Percentiles rank a stretch among this genome's conserved stretches.
Evolutionary conservation across 139 green algal species (phyloP).

Genomic region (Chlorella ohadii): DNA sequence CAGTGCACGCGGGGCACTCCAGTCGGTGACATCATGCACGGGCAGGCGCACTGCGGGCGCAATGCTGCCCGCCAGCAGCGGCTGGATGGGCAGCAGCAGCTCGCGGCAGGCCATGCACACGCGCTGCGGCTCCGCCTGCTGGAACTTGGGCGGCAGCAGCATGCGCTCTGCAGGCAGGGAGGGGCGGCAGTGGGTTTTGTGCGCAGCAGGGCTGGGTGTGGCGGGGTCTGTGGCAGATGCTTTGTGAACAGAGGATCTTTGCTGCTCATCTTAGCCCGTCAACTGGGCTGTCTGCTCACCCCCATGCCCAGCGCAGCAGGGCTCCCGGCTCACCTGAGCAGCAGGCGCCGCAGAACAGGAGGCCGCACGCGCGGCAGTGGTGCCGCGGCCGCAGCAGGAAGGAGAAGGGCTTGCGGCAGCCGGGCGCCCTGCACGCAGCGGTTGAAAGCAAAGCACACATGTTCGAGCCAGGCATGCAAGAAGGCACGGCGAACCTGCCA

Average conservation of each 20-base stretch:
- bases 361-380: conserved; percentile 81
- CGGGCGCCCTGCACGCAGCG: not conserved
- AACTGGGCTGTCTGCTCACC: not conserved
- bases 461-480: not conserved
- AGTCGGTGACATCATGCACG: conserved; percentile 77
- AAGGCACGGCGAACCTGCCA: not conserved
- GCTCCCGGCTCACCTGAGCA: conserved; percentile 15
- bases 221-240: too few relatives aligned
- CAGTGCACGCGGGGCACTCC: conserved; percentile 49
- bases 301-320: not conserved
- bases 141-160: conserved; percentile 85
- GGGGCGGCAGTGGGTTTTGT: too few relatives aligned
- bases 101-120: conserved; percentile 71
- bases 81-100: conserved; percentile 76
- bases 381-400: conserved; percentile 67
- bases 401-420: conserved; percentile 67
- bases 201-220: too few relatives aligned
- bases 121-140: conserved; percentile 66
- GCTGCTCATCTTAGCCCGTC: too few relatives aligned
- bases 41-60: conserved; percentile 59
- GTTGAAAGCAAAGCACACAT: not conserved
- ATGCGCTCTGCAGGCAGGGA: conserved; percentile 36
- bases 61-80: conserved; percentile 64
- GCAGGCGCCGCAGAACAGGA: conserved; percentile 82
- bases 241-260: too few relatives aligned